Conservation (phyloP, 2,329 filamentous ascomycete genomes). For the Sporothrix pallida region DNA sequence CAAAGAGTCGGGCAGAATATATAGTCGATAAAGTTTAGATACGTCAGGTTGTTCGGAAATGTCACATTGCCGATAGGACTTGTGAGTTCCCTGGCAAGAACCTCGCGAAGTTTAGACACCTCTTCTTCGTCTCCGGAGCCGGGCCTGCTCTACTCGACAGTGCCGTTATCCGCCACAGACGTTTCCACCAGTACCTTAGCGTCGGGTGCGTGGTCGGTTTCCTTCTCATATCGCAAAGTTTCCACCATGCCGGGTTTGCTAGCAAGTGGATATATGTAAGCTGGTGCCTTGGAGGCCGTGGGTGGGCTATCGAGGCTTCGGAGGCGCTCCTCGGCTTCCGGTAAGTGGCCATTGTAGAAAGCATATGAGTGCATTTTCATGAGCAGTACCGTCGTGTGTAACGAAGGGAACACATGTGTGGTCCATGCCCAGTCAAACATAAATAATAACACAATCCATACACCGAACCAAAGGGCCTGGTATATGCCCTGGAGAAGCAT, state of each 20-base stretch:
- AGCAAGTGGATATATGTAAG: conserved; percentile 71
- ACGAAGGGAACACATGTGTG: conserved; percentile 88
- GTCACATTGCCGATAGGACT: conserved; percentile 88
- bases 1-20: conserved; percentile 92
- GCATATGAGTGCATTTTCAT: conserved; percentile 99
- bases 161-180: background rate
- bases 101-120: conserved; percentile 76
- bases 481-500: conserved; percentile 82
- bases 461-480: conserved; percentile 75
- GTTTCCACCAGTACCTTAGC: too few species aligned
- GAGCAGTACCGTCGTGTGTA: conserved; percentile 87
- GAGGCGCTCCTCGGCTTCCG: conserved; percentile 82
- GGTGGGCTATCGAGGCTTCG: conserved; percentile 77
- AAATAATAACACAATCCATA: conserved; percentile 89
- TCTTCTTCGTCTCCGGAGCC: conserved; percentile 49
- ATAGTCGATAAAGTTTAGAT: conserved; percentile 83
- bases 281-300: conserved; percentile 70
- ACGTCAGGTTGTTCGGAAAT: conserved; percentile 86
- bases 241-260: conserved; percentile 44
- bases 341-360: conserved; percentile 96
- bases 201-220: background rate
- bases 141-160: too few species aligned
- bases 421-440: conserved; percentile 93
- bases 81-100: conserved; percentile 87
- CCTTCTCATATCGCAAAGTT: conserved; percentile 41